Conservation (phyloP, 2,329 filamentous ascomycete species). For the Apiospora pterosperma region DNA sequence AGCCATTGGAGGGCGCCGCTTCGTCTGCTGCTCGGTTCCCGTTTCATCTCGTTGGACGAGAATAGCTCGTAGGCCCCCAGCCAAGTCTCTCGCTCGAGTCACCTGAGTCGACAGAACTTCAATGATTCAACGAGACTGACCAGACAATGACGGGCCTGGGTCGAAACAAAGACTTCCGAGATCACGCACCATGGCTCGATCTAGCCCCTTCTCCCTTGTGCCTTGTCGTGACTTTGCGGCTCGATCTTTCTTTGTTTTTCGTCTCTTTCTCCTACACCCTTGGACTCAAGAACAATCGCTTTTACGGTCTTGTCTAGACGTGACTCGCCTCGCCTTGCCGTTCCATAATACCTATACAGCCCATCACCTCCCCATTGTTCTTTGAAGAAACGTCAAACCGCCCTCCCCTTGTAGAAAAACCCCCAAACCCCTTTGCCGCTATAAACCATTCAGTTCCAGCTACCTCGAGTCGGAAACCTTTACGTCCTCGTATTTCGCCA, state of each 20-base stretch:
- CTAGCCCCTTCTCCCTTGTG: background rate
- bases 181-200: background rate
- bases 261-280: background rate
- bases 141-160: background rate
- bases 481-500: background rate
- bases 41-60: background rate
- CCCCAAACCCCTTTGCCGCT: background rate
- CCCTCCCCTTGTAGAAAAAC: background rate
- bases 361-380: background rate
- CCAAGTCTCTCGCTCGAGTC: slow-evolving; percentile 4
- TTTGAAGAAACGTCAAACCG: background rate
- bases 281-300: slow-evolving; percentile 1
- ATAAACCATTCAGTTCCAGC: background rate
- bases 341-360: background rate
- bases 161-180: slow-evolving; percentile 3
- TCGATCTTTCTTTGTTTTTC: background rate
- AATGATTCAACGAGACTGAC: background rate
- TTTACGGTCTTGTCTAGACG: background rate
- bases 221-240: background rate
- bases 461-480: background rate
- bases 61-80: background rate
- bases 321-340: background rate
- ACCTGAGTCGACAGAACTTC: background rate
- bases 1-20: background rate
- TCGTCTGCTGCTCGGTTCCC: background rate